Conservation (phyloP, 2,329 filamentous ascomycete species). For the Nectriaceae sp. region DNA sequence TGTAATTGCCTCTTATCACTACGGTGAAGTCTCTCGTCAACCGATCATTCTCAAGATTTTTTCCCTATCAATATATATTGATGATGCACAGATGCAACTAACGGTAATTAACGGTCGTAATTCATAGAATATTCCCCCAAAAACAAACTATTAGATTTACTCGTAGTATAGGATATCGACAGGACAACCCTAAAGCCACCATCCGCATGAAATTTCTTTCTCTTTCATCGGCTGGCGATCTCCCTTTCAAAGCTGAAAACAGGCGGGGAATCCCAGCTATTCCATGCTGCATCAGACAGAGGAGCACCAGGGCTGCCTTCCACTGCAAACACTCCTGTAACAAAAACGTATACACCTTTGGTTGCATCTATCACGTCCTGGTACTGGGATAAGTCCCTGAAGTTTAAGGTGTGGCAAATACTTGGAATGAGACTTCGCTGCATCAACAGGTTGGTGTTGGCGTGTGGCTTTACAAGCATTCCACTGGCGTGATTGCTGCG, state of each 20-base stretch:
- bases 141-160: too few species aligned
- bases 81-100: too few species aligned
- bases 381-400: background rate
- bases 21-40: too few species aligned
- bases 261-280: background rate
- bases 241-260: background rate
- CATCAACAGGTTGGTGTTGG: constrained; percentile 6
- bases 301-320: background rate
- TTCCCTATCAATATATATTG: too few species aligned
- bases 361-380: background rate
- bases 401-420: background rate
- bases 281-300: background rate
- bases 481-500: background rate
- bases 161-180: too few species aligned
- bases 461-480: background rate
- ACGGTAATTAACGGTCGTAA: too few species aligned
- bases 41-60: too few species aligned
- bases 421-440: background rate
- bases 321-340: background rate
- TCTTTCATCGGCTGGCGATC: too few species aligned
- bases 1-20: too few species aligned
- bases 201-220: too few species aligned
- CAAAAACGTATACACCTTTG: background rate
- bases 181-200: too few species aligned
- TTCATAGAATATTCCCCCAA: too few species aligned